Evolutionary conservation across 768 basidiomycete species (phyloP).

Genomic region (Termitomyces sp.): DNA sequence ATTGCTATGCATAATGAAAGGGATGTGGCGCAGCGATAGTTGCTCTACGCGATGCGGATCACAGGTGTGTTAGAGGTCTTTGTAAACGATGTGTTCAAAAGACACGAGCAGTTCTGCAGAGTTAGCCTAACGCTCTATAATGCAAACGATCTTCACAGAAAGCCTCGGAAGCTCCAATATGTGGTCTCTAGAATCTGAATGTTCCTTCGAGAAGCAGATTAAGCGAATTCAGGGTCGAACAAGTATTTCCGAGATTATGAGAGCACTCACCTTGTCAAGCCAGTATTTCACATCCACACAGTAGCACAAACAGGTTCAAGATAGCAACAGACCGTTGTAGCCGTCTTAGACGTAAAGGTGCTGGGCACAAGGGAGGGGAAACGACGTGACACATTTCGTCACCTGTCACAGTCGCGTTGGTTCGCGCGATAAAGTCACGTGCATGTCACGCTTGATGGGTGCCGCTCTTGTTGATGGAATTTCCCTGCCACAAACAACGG

Average conservation of each 20-base stretch:
- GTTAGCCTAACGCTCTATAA: too few relatives aligned
- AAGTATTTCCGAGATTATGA: background rate
- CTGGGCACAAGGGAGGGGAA: background rate
- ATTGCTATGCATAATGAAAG: constrained; percentile 12
- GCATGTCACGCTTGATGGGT: background rate
- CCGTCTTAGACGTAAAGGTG: background rate
- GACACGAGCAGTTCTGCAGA: background rate
- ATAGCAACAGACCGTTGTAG: background rate
- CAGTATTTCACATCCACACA: background rate
- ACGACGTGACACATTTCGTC: constrained; percentile 4
- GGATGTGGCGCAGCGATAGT: background rate
- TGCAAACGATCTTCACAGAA: background rate
- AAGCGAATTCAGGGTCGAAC: background rate
- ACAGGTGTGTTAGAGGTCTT: background rate
- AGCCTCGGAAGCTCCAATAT: background rate
- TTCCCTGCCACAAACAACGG: background rate
- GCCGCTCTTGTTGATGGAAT: background rate
- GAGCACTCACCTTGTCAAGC: background rate
- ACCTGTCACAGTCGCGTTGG: constrained; percentile 10
- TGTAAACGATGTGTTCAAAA: background rate
- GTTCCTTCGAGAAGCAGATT: background rate
- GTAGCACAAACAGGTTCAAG: background rate
- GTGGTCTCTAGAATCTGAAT: background rate
- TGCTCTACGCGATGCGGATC: background rate
- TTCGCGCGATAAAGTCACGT: constrained; percentile 4